Evolutionary conservation across 2,329 filamentous ascomycete genomes (phyloP).

Genomic region (Ramichloridium luteum): DNA sequence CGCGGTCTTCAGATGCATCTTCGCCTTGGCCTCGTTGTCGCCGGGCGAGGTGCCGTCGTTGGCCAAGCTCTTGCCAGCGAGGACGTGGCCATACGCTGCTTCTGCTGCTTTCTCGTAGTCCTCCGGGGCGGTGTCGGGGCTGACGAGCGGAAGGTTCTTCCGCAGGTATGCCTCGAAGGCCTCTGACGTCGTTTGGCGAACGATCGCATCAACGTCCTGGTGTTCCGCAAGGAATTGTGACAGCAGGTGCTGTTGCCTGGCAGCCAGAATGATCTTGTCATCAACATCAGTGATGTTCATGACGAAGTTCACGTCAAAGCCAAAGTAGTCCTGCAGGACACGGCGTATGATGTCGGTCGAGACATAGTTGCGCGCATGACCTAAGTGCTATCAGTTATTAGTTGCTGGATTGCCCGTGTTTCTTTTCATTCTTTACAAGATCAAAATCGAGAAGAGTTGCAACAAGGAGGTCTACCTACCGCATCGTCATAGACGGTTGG

Average conservation of each 20-base stretch:
- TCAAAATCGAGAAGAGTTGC: too few species aligned
- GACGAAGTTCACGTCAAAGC: constrained; percentile 71
- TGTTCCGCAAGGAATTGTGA: constrained; percentile 50
- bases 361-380: constrained; percentile 83
- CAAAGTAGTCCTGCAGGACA: constrained; percentile 72
- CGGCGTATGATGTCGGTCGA: constrained; percentile 78
- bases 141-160: constrained; percentile 52
- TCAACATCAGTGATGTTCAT: constrained; percentile 88
- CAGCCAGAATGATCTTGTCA: constrained; percentile 48
- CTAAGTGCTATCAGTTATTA: constrained; percentile 43
- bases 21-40: constrained; percentile 74
- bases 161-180: constrained; percentile 48
- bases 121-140: constrained; percentile 32
- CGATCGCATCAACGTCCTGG: constrained; percentile 31
- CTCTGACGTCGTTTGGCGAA: constrained; percentile 36
- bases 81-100: constrained; percentile 41
- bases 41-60: constrained; percentile 44
- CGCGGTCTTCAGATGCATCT: constrained; percentile 69
- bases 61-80: constrained; percentile 43
- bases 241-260: constrained; percentile 68
- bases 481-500: constrained; percentile 70
- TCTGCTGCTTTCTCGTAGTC: constrained; percentile 37
- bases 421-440: constrained; percentile 1
- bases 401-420: too few species aligned
- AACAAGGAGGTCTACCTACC: constrained; percentile 9